These are phyloP conservation scores for Coffea eugenioides DNA, from an alignment of 257 asterid species.

Conservation along the genomic window DNA sequence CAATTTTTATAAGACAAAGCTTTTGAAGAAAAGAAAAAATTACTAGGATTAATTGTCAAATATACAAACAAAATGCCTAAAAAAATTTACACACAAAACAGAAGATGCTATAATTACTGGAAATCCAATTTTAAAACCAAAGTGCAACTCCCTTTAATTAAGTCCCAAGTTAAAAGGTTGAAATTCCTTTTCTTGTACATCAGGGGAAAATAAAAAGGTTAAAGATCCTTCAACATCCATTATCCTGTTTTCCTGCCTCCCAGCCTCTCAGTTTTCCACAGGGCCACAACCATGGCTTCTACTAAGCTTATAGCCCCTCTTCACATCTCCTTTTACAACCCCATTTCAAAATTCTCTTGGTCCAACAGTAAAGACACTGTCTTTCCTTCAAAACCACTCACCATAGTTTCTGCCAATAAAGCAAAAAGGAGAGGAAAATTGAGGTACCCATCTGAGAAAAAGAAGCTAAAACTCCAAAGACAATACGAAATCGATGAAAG, in stretches of 20 bases:
- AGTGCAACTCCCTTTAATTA: no score
- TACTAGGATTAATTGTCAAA: no score
- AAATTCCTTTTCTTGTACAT: no score
- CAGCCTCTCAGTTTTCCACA: neutral
- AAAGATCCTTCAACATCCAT: neutral
- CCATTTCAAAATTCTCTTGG: conserved; percentile 20
- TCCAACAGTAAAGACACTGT: neutral
- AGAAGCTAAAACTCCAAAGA: conserved; percentile 53
- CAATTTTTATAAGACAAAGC: no score
- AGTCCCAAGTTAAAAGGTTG: no score
- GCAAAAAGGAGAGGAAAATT: conserved; percentile 75
- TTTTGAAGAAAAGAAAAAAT: no score
- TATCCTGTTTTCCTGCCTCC: conserved; percentile 1
- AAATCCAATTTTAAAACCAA: no score
- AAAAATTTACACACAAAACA: no score
- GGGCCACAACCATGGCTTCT: conserved; percentile 40
- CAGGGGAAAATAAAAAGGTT: neutral
- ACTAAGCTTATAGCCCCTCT: conserved; percentile 31
- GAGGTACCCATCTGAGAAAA: conserved; percentile 97
- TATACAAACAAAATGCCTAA: no score
- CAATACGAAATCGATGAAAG: conserved; percentile 30
- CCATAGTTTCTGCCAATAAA: conserved; percentile 50
- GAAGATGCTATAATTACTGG: no score
- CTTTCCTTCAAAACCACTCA: conserved; percentile 24
- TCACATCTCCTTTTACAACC: conserved; percentile 28